Evolutionary conservation across 2,329 filamentous ascomycete species (phyloP).

Genomic region (Graphilbum ipis-grandicollis): DNA sequence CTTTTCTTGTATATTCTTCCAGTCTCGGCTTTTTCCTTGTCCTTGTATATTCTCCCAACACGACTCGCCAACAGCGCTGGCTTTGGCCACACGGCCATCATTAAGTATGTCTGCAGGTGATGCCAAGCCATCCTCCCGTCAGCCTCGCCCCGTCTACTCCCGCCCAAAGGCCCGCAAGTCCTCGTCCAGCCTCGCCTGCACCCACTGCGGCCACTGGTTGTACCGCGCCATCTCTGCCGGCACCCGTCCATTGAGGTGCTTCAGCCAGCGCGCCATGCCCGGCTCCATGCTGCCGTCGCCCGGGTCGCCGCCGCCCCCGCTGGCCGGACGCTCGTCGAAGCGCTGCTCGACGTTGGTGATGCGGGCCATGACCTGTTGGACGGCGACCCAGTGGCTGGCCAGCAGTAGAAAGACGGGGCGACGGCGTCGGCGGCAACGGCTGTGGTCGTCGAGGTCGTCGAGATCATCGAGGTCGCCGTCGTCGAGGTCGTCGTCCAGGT

Average conservation of each 20-base stretch:
- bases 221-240: slow-evolving; percentile 25
- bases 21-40: too few species aligned
- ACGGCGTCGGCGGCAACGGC: too few species aligned
- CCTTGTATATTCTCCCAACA: too few species aligned
- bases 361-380: slow-evolving; percentile 35
- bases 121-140: not conserved
- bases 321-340: slow-evolving; percentile 1
- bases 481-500: too few species aligned
- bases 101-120: too few species aligned
- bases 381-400: slow-evolving; percentile 34
- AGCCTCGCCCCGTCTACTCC: not conserved
- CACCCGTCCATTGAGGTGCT: slow-evolving; percentile 29
- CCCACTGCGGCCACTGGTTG: slow-evolving; percentile 37
- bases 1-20: too few species aligned
- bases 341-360: slow-evolving; percentile 16
- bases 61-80: too few species aligned
- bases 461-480: too few species aligned
- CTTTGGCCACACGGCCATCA: too few species aligned
- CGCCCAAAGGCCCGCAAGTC: slow-evolving; percentile 29
- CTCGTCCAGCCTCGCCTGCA: slow-evolving; percentile 28
- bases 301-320: not conserved
- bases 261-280: slow-evolving; percentile 32
- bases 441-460: too few species aligned
- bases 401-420: slow-evolving; percentile 30
- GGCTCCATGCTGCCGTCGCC: slow-evolving; percentile 16